Conservation (phyloP, 148 eudicot species). For the Linanthus parryae region DNA sequence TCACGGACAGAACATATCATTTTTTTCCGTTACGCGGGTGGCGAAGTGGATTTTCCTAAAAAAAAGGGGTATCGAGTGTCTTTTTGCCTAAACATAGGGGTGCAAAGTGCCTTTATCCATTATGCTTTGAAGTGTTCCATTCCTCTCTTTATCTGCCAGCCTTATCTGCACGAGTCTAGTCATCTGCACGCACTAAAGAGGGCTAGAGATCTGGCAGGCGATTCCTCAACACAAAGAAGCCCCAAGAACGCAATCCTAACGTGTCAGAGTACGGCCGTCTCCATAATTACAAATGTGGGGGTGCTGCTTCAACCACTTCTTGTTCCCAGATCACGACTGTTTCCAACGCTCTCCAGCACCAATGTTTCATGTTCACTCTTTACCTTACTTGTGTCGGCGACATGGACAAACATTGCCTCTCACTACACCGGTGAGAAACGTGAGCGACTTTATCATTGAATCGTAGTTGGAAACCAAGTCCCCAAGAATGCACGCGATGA, state of each 20-base stretch:
- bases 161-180: constrained; percentile 76
- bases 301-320: constrained; percentile 28
- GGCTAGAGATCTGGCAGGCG: constrained; percentile 70
- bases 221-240: constrained; percentile 46
- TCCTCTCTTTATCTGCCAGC: constrained; percentile 34
- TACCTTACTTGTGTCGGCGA: constrained; percentile 28
- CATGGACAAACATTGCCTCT: too few relatives aligned
- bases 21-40: too few relatives aligned
- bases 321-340: constrained; percentile 35
- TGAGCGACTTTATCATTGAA: too few relatives aligned
- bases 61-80: too few relatives aligned
- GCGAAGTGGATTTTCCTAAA: too few relatives aligned
- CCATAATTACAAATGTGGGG: constrained; percentile 14
- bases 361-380: constrained; percentile 33
- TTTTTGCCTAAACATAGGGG: too few relatives aligned
- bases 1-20: too few relatives aligned
- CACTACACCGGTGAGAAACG: too few relatives aligned
- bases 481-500: too few relatives aligned
- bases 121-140: too few relatives aligned
- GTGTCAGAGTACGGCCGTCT: constrained; percentile 10
- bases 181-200: constrained; percentile 66
- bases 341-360: constrained; percentile 29
- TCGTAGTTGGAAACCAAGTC: too few relatives aligned
- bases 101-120: too few relatives aligned
- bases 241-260: constrained; percentile 24